Percentiles rank a stretch among this genome's conserved stretches.
Conservation (phyloP, 1,284 basidiomycete genomes). For the Inonotus obliquus region DNA sequence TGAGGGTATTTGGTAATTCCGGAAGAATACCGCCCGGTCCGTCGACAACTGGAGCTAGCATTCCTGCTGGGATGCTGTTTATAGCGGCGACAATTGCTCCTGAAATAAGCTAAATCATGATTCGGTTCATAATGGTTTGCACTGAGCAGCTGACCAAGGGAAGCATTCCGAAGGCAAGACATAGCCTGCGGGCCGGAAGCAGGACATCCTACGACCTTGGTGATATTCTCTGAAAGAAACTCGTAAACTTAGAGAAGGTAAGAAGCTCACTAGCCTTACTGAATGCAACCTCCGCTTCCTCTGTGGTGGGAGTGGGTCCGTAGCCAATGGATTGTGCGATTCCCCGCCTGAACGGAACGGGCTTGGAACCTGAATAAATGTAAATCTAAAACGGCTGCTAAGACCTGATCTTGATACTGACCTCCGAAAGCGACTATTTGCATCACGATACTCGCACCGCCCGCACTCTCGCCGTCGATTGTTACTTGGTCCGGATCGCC, state of each 20-base stretch:
- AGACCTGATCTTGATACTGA: conserved; percentile 13
- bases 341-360: conserved; percentile 35
- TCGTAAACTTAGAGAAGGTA: not conserved
- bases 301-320: conserved; percentile 32
- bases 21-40: conserved; percentile 36
- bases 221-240: conserved; percentile 28
- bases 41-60: conserved; percentile 36
- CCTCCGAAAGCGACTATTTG: conserved; percentile 41
- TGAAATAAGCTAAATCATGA: conserved; percentile 17
- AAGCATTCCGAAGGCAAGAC: conserved; percentile 36
- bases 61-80: conserved; percentile 30
- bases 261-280: conserved; percentile 22
- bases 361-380: conserved; percentile 28
- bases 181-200: conserved; percentile 27
- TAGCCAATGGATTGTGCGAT: conserved; percentile 42
- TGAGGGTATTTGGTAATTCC: conserved; percentile 38
- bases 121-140: not conserved
- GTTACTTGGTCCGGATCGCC: conserved; percentile 38
- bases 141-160: conserved; percentile 28
- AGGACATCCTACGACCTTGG: conserved; percentile 32
- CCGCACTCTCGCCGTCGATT: conserved; percentile 42
- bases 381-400: not conserved
- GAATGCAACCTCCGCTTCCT: conserved; percentile 32
- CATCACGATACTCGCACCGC: conserved; percentile 40
- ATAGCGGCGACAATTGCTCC: conserved; percentile 36